phyloP scores from a whole-genome alignment of 768 basidiomycete species.

The Psilocybe cyanescens region DNA sequence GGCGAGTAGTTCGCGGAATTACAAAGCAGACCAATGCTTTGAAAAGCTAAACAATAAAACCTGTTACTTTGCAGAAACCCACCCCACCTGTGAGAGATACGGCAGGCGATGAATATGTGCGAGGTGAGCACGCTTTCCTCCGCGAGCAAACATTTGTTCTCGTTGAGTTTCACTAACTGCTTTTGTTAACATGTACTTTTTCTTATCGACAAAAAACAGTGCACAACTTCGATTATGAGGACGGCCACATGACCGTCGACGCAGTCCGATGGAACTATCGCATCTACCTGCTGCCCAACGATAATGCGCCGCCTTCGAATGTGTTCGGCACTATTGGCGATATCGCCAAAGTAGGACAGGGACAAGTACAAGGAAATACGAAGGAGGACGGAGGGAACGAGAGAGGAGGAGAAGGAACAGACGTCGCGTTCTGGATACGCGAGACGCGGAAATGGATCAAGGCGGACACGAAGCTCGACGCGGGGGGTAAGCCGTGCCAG shows the following conservation, averaged over 20 bases:
- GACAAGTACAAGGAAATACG: too few species aligned
- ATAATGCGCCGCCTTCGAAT: background rate
- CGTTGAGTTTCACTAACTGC: too few species aligned
- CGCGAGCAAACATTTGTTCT: too few species aligned
- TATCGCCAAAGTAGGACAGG: background rate
- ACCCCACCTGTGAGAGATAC: background rate
- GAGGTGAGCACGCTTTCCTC: background rate
- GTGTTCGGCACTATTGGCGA: constrained; percentile 6
- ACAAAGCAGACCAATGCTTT: too few species aligned
- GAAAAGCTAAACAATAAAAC: too few species aligned
- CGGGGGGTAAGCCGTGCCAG: background rate
- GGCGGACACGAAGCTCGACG: background rate
- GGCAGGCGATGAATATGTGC: background rate
- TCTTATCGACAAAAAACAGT: background rate
- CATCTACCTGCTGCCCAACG: background rate
- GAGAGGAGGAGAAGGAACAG: background rate
- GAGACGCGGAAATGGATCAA: background rate
- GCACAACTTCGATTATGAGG: constrained; percentile 1
- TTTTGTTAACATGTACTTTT: too few species aligned
- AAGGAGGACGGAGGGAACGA: background rate
- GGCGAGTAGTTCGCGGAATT: too few species aligned
- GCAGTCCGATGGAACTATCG: constrained; percentile 1
- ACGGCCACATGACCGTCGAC: background rate
- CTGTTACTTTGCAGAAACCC: too few species aligned
- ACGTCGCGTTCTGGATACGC: background rate